Evolutionary conservation across 352 stramenopile genomes (phyloP).

Genomic region (Phytopythium delawarense): DNA sequence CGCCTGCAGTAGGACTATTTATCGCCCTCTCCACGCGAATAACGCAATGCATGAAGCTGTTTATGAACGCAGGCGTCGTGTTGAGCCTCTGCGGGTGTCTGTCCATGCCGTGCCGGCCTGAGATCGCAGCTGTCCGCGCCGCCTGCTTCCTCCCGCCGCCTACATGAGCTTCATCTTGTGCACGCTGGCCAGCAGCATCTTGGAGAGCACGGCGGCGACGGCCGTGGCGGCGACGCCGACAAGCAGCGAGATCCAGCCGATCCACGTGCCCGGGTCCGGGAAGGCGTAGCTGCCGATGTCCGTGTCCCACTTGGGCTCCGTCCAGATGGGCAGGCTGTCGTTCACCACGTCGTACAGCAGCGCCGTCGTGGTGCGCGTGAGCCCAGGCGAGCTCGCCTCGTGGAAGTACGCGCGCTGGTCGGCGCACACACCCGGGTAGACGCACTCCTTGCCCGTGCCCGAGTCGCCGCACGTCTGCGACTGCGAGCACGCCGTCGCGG

Average conservation of each 20-base stretch:
- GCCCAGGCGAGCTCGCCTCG: constrained; percentile 63
- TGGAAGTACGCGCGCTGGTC: constrained; percentile 67
- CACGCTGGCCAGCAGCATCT: constrained; percentile 54
- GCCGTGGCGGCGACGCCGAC: constrained; percentile 43
- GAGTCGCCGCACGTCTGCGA: constrained; percentile 47
- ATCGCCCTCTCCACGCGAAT: background rate
- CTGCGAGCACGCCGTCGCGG: constrained; percentile 38
- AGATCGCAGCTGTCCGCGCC: too few relatives aligned
- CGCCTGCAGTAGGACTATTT: too few relatives aligned
- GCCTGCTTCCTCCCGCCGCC: background rate
- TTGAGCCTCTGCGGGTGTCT: constrained; percentile 5
- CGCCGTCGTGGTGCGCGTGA: constrained; percentile 43
- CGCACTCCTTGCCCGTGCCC: constrained; percentile 61
- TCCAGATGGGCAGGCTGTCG: constrained; percentile 67
- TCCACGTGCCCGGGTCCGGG: constrained; percentile 62
- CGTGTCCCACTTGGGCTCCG: constrained; percentile 57
- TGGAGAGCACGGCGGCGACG: constrained; percentile 33
- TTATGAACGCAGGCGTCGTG: constrained; percentile 3
- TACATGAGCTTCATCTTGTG: constrained; percentile 87
- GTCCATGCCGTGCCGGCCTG: background rate
- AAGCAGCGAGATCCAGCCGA: constrained; percentile 67
- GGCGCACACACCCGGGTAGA: constrained; percentile 69
- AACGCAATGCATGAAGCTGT: constrained; percentile 1
- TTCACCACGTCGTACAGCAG: constrained; percentile 65
- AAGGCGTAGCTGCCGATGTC: constrained; percentile 80